Conservation (phyloP, 768 basidiomycete genomes). For the Mycena latifolia region DNA sequence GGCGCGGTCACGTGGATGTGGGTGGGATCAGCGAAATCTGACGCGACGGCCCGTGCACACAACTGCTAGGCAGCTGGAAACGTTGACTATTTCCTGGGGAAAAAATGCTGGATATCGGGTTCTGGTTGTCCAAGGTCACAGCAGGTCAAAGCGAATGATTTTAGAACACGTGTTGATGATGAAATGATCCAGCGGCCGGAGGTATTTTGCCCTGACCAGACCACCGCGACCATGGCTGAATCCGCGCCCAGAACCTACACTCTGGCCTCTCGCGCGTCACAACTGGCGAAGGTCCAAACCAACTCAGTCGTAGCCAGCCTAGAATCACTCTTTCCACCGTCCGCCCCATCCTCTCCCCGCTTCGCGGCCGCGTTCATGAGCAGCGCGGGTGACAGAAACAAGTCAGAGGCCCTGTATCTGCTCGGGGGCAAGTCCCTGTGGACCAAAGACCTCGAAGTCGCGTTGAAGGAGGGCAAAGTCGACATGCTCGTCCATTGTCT, state of each 20-base stretch:
- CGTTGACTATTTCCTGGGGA: too few species aligned
- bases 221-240: too few species aligned
- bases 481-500: constrained; percentile 94
- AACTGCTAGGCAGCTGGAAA: too few species aligned
- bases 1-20: too few species aligned
- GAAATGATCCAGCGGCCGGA: too few species aligned
- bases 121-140: too few species aligned
- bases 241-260: constrained; percentile 63
- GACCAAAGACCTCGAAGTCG: constrained; percentile 96
- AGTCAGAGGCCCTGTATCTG: constrained; percentile 57
- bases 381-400: constrained; percentile 81
- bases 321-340: constrained; percentile 63
- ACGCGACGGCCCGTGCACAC: too few species aligned
- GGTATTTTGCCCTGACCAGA: too few species aligned
- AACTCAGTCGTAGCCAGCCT: constrained; percentile 80
- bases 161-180: too few species aligned
- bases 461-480: constrained; percentile 74
- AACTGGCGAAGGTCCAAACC: constrained; percentile 92
- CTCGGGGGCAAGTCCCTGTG: constrained; percentile 54
- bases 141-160: too few species aligned
- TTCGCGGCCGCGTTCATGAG: constrained; percentile 31
- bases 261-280: constrained; percentile 88
- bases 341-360: constrained; percentile 44
- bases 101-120: too few species aligned
- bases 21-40: too few species aligned